A percentile compares a stretch with the other conserved stretches of the same genome.
These are phyloP conservation scores for Cryptococcus sp. DNA, from an alignment of 1,284 basidiomycete genomes.

Conservation along the genomic window DNA sequence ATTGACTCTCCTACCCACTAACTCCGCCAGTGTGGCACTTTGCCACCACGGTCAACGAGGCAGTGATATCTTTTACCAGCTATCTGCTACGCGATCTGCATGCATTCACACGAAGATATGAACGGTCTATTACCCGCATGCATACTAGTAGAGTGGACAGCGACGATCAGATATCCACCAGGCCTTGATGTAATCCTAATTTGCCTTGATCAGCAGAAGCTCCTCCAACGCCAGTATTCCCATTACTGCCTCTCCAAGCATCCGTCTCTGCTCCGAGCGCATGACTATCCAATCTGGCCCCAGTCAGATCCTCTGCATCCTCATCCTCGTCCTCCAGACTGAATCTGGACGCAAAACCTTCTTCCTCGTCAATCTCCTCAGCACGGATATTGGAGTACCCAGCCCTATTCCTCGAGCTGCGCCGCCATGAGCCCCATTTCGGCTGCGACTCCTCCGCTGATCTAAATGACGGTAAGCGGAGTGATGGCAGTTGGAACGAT, in stretches of 20 bases:
- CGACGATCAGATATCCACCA: constrained; percentile 37
- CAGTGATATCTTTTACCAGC: background rate
- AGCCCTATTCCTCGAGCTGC: constrained; percentile 27
- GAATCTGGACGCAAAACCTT: constrained; percentile 57
- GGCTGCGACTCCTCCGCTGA: constrained; percentile 10
- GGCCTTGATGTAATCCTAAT: constrained; percentile 39
- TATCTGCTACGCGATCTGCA: too few relatives aligned
- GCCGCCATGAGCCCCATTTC: constrained; percentile 38
- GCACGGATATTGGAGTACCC: constrained; percentile 44
- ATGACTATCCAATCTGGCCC: constrained; percentile 13
- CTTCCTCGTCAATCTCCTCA: constrained; percentile 56
- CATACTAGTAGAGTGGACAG: background rate
- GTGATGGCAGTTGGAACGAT: constrained; percentile 17
- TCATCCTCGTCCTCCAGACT: constrained; percentile 51
- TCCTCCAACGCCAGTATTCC: constrained; percentile 4
- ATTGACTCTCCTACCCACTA: background rate
- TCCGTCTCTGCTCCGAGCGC: constrained; percentile 33
- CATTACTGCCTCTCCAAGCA: constrained; percentile 34
- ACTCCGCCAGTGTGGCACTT: constrained; percentile 19
- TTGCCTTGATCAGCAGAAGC: constrained; percentile 15
- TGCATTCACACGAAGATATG: too few relatives aligned
- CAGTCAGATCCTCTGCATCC: constrained; percentile 32
- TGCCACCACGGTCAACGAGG: background rate
- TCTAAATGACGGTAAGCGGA: constrained; percentile 10
- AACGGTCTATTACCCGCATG: background rate